These are phyloP conservation scores for Mycena galopus DNA, from an alignment of 768 basidiomycete genomes.

Conservation along the genomic window DNA sequence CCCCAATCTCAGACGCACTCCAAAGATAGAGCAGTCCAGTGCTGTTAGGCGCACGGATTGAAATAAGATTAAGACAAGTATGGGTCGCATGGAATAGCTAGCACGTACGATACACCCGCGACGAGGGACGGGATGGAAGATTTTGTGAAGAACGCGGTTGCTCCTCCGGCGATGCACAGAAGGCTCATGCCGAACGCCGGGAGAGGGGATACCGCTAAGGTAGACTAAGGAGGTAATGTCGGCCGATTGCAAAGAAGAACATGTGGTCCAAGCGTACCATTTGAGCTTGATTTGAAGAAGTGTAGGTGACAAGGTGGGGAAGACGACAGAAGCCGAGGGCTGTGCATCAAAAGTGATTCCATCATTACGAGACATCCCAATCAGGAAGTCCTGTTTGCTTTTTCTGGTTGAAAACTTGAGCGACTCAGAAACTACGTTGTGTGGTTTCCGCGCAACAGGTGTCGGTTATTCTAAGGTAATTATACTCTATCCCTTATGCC, in stretches of 20 bases:
- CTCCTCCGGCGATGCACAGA: constrained; percentile 66
- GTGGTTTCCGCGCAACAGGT: too few relatives aligned
- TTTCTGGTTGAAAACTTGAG: neutral
- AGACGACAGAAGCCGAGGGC: neutral
- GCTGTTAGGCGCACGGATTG: constrained; percentile 40
- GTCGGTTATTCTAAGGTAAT: too few relatives aligned
- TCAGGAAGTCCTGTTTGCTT: neutral
- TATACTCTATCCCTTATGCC: too few relatives aligned
- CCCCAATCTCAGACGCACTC: constrained; percentile 64
- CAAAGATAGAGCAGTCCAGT: constrained; percentile 68
- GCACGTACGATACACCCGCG: constrained; percentile 63
- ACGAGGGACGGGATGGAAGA: constrained; percentile 69
- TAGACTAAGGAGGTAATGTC: constrained; percentile 53
- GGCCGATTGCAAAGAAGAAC: neutral
- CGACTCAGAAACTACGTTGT: too few relatives aligned
- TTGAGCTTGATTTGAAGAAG: neutral
- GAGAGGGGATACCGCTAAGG: too few relatives aligned
- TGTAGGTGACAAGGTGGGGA: neutral
- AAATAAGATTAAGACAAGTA: too few relatives aligned
- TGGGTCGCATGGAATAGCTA: neutral
- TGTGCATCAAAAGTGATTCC: neutral
- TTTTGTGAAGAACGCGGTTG: constrained; percentile 61
- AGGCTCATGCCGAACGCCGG: constrained; percentile 67
- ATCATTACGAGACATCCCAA: neutral
- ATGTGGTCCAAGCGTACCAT: constrained; percentile 14